Evolutionary conservation across 257 asterid species (phyloP).

Genomic region (Solanum raphanifolium): DNA sequence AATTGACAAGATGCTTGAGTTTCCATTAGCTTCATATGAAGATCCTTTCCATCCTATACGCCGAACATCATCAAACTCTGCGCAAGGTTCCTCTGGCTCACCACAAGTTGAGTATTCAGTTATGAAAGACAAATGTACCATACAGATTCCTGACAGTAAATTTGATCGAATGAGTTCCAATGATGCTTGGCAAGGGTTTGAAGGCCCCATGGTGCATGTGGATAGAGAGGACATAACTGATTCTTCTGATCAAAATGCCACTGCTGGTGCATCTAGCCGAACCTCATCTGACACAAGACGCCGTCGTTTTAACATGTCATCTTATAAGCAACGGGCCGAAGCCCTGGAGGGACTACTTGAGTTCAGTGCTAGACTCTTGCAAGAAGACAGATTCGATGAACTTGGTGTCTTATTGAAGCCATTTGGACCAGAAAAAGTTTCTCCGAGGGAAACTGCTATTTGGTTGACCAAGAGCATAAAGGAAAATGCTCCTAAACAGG

Average conservation of each 20-base stretch:
- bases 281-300: conserved; percentile 69
- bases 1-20: conserved; percentile 70
- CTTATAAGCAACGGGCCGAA: conserved; percentile 75
- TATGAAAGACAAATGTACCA: conserved; percentile 67
- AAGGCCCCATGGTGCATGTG: conserved; percentile 17
- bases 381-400: conserved; percentile 70
- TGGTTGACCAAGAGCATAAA: conserved; percentile 89
- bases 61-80: conserved; percentile 40
- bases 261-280: conserved; percentile 85
- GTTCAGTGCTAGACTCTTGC: conserved; percentile 77
- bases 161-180: conserved; percentile 33
- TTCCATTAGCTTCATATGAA: conserved; percentile 50
- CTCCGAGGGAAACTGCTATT: conserved; percentile 92
- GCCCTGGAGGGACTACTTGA: conserved; percentile 91
- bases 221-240: conserved; percentile 52
- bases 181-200: conserved; percentile 45
- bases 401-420: conserved; percentile 78
- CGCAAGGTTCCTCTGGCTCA: conserved; percentile 52
- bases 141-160: conserved; percentile 51
- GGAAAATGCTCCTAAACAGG: conserved; percentile 50
- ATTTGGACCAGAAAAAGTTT: conserved; percentile 77
- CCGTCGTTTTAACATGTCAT: conserved; percentile 64
- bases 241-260: conserved; percentile 74
- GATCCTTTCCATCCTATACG: conserved; percentile 27
- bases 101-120: conserved; percentile 56